Percentiles rank a stretch among this genome's conserved stretches.
Evolutionary conservation across 106 monocot species (phyloP).

Genomic region (Chionographis japonica): DNA sequence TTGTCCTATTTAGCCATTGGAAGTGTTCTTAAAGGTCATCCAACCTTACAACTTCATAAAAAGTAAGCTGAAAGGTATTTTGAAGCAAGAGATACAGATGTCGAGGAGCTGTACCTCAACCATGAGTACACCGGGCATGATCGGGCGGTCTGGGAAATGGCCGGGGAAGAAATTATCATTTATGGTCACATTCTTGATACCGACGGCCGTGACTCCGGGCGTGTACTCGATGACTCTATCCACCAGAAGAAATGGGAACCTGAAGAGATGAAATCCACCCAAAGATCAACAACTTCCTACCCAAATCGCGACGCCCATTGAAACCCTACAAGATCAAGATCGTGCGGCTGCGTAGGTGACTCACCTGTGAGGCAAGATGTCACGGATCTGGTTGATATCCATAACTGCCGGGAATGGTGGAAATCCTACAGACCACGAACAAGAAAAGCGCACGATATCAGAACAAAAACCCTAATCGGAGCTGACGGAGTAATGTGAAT

Average conservation of each 20-base stretch:
- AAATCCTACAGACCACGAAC: conserved; percentile 26
- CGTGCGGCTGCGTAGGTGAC: neutral
- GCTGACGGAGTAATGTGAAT: neutral
- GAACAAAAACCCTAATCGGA: neutral
- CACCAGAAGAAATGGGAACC: conserved; percentile 92
- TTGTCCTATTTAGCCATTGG: too few relatives aligned
- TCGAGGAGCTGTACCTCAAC: conserved; percentile 59
- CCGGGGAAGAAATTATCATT: conserved; percentile 97
- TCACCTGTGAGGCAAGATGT: conserved; percentile 87
- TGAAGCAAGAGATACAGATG: too few relatives aligned
- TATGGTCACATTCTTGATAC: conserved; percentile 94
- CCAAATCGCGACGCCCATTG: neutral
- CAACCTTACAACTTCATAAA: too few relatives aligned
- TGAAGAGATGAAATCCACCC: conserved; percentile 6
- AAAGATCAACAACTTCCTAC: neutral
- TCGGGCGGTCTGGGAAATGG: conserved; percentile 93
- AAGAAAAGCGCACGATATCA: neutral
- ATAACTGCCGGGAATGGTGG: conserved; percentile 67
- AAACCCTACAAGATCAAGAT: neutral
- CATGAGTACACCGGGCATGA: conserved; percentile 99
- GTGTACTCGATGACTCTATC: conserved; percentile 96
- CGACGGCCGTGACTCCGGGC: conserved; percentile 80
- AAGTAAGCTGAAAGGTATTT: too few relatives aligned
- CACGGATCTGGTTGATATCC: conserved; percentile 89
- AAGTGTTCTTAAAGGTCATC: too few relatives aligned